phyloP scores from a whole-genome alignment of 2,329 filamentous ascomycete species.

The Mariannaea sp. region DNA sequence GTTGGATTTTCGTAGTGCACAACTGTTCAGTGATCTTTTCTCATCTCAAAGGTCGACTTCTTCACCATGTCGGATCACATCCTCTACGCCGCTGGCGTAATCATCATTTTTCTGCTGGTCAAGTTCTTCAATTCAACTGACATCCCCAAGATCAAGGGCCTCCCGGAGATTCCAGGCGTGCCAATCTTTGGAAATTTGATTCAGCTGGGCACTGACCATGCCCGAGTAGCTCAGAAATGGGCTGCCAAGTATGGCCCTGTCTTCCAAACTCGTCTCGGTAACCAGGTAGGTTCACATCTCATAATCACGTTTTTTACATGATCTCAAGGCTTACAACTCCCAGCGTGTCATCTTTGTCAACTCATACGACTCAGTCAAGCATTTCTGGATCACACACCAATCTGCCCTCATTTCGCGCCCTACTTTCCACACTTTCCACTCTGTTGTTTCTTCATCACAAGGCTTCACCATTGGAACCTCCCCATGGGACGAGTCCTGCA shows the following conservation, averaged over 20 bases:
- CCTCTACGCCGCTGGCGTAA: constrained; percentile 9
- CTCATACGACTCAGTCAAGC: constrained; percentile 72
- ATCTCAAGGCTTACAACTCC: not conserved
- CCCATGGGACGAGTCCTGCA: constrained; percentile 83
- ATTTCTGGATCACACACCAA: constrained; percentile 80
- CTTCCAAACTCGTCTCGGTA: constrained; percentile 71
- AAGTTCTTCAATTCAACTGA: constrained; percentile 55
- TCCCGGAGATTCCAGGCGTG: constrained; percentile 65
- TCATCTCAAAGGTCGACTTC: not conserved
- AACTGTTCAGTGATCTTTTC: not conserved
- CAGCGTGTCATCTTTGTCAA: constrained; percentile 78
- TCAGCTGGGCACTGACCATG: constrained; percentile 62
- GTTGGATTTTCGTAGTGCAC: too few species aligned
- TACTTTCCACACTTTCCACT: constrained; percentile 81
- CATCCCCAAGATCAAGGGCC: constrained; percentile 62
- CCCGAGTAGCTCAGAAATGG: constrained; percentile 59
- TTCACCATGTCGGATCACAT: constrained; percentile 16
- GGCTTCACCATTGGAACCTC: constrained; percentile 84
- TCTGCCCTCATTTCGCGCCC: constrained; percentile 78
- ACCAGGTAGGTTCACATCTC: constrained; percentile 53
- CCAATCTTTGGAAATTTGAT: constrained; percentile 68
- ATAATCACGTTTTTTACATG: not conserved
- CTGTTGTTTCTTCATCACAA: constrained; percentile 74
- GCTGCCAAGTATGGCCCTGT: constrained; percentile 66
- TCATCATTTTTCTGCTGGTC: constrained; percentile 31